These are phyloP conservation scores for Trametes cingulata DNA, from an alignment of 768 basidiomycete species.

Conservation along the genomic window DNA sequence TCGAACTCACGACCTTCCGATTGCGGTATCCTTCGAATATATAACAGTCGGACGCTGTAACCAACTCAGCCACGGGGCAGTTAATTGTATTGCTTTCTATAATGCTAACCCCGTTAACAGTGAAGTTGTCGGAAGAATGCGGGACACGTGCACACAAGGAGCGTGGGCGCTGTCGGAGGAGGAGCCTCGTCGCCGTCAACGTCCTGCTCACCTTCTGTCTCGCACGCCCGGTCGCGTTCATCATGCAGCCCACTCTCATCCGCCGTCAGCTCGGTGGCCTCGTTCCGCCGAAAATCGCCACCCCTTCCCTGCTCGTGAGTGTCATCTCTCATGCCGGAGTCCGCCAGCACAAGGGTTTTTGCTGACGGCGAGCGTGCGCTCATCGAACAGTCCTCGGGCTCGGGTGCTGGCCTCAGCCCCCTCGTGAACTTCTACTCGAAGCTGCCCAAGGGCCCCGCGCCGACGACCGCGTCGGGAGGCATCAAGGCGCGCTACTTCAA, in stretches of 20 bases:
- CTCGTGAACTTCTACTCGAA: conserved; percentile 97
- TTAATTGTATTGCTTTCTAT: neutral
- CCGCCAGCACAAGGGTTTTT: neutral
- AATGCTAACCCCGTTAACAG: neutral
- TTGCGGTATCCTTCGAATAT: conserved; percentile 18
- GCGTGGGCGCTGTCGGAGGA: neutral
- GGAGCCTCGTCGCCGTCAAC: neutral
- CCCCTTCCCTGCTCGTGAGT: conserved; percentile 83
- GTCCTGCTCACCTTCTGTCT: conserved; percentile 8
- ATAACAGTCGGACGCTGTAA: conserved; percentile 79
- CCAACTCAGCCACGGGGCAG: conserved; percentile 78
- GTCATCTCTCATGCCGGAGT: neutral
- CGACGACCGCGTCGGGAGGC: conserved; percentile 57
- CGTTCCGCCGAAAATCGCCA: conserved; percentile 94
- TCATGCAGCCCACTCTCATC: conserved; percentile 82
- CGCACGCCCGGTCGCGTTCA: conserved; percentile 28
- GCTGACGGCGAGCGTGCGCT: conserved; percentile 1
- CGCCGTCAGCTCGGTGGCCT: conserved; percentile 83
- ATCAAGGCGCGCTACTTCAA: conserved; percentile 82
- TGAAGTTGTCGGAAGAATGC: conserved; percentile 3
- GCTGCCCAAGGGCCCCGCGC: conserved; percentile 85
- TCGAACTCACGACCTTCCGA: conserved; percentile 74
- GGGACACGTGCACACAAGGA: conserved; percentile 5
- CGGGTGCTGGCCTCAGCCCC: conserved; percentile 76
- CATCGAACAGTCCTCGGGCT: conserved; percentile 67